A percentile compares a stretch with the other conserved stretches of the same genome.
Evolutionary conservation across 2,329 filamentous ascomycete species (phyloP).

Genomic region (Metarhizium humberi): DNA sequence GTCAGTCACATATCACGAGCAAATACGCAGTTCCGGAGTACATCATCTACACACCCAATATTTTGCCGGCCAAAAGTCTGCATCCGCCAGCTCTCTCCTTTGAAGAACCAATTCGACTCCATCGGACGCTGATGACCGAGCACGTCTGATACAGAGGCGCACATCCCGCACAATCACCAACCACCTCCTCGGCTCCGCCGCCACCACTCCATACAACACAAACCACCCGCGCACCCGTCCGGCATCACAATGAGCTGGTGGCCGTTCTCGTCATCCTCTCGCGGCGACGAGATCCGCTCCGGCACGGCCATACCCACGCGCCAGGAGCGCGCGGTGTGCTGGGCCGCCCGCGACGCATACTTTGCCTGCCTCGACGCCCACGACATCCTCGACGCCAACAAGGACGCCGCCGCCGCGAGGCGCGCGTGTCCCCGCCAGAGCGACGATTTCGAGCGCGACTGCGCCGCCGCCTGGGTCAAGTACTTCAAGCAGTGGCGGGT

Average conservation of each 20-base stretch:
- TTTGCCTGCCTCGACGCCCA: conserved; percentile 79
- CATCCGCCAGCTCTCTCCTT: no score
- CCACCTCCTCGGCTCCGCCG: no score
- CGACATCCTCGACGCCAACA: conserved; percentile 62
- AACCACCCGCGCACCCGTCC: not conserved
- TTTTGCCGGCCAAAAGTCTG: no score
- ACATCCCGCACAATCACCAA: no score
- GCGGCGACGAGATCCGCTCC: conserved; percentile 36
- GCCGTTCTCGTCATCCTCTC: conserved; percentile 37
- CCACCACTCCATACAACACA: no score
- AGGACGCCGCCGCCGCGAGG: conserved; percentile 29
- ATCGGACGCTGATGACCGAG: no score
- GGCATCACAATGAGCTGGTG: conserved; percentile 34
- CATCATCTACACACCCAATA: no score
- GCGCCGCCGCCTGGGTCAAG: conserved; percentile 87
- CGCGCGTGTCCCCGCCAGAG: conserved; percentile 31
- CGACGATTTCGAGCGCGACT: conserved; percentile 68
- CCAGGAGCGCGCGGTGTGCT: conserved; percentile 73
- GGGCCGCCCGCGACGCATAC: conserved; percentile 80
- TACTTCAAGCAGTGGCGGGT: conserved; percentile 98
- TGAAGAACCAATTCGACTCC: no score
- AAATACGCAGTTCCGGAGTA: not conserved
- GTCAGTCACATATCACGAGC: not conserved
- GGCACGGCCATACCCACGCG: conserved; percentile 72
- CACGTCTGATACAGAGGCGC: no score